These are phyloP conservation scores for Kodamaea neixiangensis DNA, from an alignment of 805 yeast genomes.

Conservation along the genomic window DNA sequence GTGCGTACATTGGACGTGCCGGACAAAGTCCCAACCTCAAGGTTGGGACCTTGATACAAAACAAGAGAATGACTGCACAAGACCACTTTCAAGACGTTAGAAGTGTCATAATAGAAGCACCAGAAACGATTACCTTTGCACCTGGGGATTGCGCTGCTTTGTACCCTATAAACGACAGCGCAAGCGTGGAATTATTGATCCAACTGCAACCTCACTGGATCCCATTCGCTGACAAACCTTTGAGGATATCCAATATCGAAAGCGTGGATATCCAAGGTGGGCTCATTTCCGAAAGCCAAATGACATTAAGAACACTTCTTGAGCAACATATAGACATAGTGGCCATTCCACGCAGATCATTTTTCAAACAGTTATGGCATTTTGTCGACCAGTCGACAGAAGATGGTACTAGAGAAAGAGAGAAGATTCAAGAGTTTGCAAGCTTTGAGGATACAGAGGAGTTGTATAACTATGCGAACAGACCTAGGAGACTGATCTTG, in stretches of 20 bases:
- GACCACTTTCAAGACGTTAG: constrained; percentile 93
- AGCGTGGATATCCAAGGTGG: constrained; percentile 1
- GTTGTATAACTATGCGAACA: constrained; percentile 83
- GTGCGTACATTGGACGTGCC: constrained; percentile 17
- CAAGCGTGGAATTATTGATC: constrained; percentile 64
- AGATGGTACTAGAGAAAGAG: constrained; percentile 69
- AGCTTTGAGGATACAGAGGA: constrained; percentile 75
- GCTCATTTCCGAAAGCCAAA: constrained; percentile 11
- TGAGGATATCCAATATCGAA: constrained; percentile 31
- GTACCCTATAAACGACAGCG: constrained; percentile 70
- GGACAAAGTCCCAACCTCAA: constrained; percentile 12
- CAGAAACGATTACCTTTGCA: constrained; percentile 38
- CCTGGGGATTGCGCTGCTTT: constrained; percentile 86
- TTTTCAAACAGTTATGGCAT: constrained; percentile 72
- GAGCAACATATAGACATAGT: constrained; percentile 80
- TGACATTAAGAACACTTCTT: constrained; percentile 72
- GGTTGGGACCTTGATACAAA: constrained; percentile 50
- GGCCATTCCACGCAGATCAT: constrained; percentile 81
- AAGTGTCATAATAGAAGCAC: constrained; percentile 46
- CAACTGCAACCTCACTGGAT: constrained; percentile 71
- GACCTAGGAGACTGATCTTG: constrained; percentile 85
- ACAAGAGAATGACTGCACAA: constrained; percentile 61
- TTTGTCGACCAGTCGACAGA: constrained; percentile 53
- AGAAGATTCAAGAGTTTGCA: constrained; percentile 74
- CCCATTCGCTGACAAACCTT: constrained; percentile 63